Evolutionary conservation across 1,139 yeast genomes (phyloP).

Genomic region (Pichia sp.): DNA sequence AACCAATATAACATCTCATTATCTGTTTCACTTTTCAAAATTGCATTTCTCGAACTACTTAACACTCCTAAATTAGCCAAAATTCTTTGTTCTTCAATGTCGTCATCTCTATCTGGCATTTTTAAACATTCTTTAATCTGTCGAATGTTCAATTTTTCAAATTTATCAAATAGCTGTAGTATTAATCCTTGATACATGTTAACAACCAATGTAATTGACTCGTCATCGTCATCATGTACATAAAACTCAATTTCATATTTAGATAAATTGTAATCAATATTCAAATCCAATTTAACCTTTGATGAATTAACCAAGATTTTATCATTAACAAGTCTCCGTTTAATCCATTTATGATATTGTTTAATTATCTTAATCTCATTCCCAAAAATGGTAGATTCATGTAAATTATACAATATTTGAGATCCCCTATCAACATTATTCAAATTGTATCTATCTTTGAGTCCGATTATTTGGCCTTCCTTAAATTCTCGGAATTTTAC

Average conservation of each 20-base stretch:
- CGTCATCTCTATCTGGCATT: no score
- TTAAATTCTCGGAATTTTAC: background rate
- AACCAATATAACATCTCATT: background rate
- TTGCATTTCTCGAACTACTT: background rate
- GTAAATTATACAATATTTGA: no score
- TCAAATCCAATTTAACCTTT: background rate
- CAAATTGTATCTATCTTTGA: background rate
- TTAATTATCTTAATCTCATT: background rate
- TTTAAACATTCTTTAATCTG: background rate
- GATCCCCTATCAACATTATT: no score
- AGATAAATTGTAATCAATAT: slow-evolving; percentile 2
- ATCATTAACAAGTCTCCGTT: background rate
- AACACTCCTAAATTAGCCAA: background rate
- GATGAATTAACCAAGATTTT: background rate
- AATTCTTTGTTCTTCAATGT: no score
- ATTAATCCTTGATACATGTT: slow-evolving; percentile 10
- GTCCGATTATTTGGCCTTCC: background rate
- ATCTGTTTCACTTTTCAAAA: background rate
- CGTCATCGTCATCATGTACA: background rate
- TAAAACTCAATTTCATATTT: slow-evolving; percentile 2
- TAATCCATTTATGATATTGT: slow-evolving; percentile 2
- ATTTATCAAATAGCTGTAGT: slow-evolving; percentile 3
- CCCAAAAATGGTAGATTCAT: background rate
- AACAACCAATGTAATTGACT: background rate
- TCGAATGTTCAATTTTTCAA: background rate